Evolutionary conservation across 1,139 yeast species (phyloP), one percentile per base, ranked within the genome.

Genomic region (Kluyveromyces marxianus): DNA sequence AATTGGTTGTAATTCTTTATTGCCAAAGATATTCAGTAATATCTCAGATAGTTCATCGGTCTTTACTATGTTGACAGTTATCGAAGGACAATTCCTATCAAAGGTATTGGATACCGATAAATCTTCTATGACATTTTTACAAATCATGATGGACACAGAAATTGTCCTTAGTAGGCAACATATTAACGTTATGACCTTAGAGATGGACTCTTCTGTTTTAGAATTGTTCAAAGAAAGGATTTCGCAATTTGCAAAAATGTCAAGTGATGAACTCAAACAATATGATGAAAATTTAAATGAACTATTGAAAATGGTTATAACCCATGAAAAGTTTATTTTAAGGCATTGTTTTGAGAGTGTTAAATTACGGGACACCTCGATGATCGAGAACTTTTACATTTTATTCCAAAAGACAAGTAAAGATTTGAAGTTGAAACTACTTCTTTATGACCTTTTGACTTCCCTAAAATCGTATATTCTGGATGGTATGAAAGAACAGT

Each of bases 401-500:
- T 43, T 62, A n/a, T 62, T 61, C 40, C 57, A 59, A n/a, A 59
- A 58, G 37, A 50, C 59, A 4, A 57, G 59, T 7, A 55, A 63
- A 34, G 72, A 72, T 54, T 76, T 77, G 42, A 76, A 76, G 51
- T 59, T 83, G 49, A 76, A 75, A 54, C 76, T 83, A 45, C 65
- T 83, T 51, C 65, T 83, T 1, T 81, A 81, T 55, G 92, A 84
- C 58, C 69, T 83, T 39, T 63, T 83, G 36, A 65, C 80, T 2
- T 74, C 85, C 3, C 66, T 82, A 56, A 81, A 80, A 56, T 57
- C 65, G 1, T 58, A 54, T 39, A 50, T 58, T 33, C 52, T 58
- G 4, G 59, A 58, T 41, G 48, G 50, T 7, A 46, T 59, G 2
- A 39, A 49, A 30, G 31, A 42, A 35, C 43, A 34, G 25, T 25